phyloP scores from a whole-genome alignment of 2,329 filamentous ascomycete species.

The Didymella glomerata region DNA sequence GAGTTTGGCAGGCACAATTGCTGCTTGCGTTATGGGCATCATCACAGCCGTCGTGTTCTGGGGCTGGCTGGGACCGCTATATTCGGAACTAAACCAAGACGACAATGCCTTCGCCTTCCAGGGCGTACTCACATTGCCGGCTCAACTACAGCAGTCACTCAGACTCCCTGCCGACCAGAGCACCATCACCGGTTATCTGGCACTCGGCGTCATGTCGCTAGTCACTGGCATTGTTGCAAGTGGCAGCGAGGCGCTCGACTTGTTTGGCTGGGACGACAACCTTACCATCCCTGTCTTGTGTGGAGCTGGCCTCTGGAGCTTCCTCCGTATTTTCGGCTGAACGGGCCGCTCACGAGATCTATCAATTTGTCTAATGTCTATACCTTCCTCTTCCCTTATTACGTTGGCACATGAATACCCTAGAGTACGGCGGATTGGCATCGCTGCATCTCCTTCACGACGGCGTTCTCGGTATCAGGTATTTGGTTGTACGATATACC shows the following conservation, averaged over 20 bases:
- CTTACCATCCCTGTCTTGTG: slow-evolving; percentile 94
- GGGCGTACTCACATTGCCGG: slow-evolving; percentile 76
- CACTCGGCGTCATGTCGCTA: slow-evolving; percentile 81
- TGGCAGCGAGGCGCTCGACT: slow-evolving; percentile 86
- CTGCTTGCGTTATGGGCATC: slow-evolving; percentile 84
- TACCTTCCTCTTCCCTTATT: neutral
- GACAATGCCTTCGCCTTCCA: slow-evolving; percentile 80
- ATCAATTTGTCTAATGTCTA: slow-evolving; percentile 9
- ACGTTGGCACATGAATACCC: slow-evolving; percentile 18
- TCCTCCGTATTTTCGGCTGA: slow-evolving; percentile 82
- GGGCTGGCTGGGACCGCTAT: slow-evolving; percentile 77
- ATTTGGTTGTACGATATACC: slow-evolving; percentile 10
- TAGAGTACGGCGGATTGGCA: slow-evolving; percentile 11
- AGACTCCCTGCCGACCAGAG: slow-evolving; percentile 67
- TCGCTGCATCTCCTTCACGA: slow-evolving; percentile 12
- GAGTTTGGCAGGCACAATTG: slow-evolving; percentile 86
- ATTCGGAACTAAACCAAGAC: slow-evolving; percentile 48
- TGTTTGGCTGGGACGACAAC: slow-evolving; percentile 97
- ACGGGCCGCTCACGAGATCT: neutral
- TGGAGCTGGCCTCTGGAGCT: slow-evolving; percentile 87
- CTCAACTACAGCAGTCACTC: slow-evolving; percentile 64
- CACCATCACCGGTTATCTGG: slow-evolving; percentile 73
- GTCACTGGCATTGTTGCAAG: slow-evolving; percentile 90
- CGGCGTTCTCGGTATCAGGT: slow-evolving; percentile 9
- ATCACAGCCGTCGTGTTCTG: slow-evolving; percentile 85